Conservation (phyloP, 2,329 filamentous ascomycete genomes). For the Epichloe glyceriae region DNA sequence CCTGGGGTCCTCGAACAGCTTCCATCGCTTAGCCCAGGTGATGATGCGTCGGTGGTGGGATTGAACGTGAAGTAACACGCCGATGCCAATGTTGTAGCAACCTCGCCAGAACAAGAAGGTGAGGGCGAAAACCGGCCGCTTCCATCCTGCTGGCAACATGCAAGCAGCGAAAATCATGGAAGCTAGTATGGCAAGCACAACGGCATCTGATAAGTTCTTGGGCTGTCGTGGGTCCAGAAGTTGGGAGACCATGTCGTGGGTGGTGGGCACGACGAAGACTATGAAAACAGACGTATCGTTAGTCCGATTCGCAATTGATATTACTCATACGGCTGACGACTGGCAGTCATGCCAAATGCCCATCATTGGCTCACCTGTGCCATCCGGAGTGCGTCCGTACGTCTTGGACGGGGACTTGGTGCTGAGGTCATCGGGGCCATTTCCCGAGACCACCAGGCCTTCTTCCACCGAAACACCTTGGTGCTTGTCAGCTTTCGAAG, state of each 20-base stretch:
- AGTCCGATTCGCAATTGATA: conserved; percentile 3
- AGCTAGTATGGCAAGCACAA: conserved; percentile 67
- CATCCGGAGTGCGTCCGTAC: conserved; percentile 81
- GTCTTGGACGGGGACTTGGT: conserved; percentile 42
- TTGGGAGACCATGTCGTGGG: conserved; percentile 98
- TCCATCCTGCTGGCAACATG: conserved; percentile 53
- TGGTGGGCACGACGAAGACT: conserved; percentile 94
- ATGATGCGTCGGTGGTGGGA: conserved; percentile 80
- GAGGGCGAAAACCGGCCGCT: conserved; percentile 65
- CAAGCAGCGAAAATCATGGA: conserved; percentile 64
- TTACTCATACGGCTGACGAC: background rate
- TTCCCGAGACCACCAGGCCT: background rate
- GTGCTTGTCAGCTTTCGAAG: background rate
- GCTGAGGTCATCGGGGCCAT: conserved; percentile 3
- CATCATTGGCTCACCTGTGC: conserved; percentile 55
- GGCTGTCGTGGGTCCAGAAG: conserved; percentile 87
- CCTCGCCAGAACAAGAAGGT: conserved; percentile 88
- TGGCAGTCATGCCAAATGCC: background rate
- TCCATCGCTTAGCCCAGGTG: conserved; percentile 73
- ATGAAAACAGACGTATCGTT: conserved; percentile 5
- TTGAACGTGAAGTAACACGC: conserved; percentile 75
- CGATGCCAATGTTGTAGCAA: conserved; percentile 89
- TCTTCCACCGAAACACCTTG: background rate
- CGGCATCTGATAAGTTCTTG: conserved; percentile 79
- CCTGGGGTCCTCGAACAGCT: conserved; percentile 72